These are phyloP conservation scores for Globisporangium recalcitrans DNA, from an alignment of 352 stramenopile species.

Conservation along the genomic window DNA sequence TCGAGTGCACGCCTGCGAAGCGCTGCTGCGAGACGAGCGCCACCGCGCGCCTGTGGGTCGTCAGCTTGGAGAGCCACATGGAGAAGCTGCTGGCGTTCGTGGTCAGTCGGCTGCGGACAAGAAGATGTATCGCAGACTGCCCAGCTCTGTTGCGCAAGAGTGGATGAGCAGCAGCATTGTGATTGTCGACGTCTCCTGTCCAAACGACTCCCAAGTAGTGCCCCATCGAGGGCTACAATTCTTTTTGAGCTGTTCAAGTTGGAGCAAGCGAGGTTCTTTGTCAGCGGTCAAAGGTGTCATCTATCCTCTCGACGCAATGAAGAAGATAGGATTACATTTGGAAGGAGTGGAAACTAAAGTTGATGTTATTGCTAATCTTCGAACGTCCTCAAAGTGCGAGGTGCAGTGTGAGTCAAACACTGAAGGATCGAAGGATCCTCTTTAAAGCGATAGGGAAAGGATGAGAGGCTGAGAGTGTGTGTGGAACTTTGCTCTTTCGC, in stretches of 20 bases:
- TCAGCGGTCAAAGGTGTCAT: background rate
- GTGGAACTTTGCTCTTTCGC: background rate
- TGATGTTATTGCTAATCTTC: too few species aligned
- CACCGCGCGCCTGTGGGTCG: slow-evolving; percentile 1
- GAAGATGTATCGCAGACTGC: slow-evolving; percentile 4
- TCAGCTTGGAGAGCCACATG: slow-evolving; percentile 16
- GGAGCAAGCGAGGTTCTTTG: background rate
- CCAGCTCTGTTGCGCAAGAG: background rate
- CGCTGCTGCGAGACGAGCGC: slow-evolving; percentile 12
- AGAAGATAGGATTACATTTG: background rate
- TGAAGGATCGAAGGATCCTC: too few species aligned
- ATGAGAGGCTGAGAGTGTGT: too few species aligned
- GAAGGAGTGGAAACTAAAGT: background rate
- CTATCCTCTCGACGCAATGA: background rate
- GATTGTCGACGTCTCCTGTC: background rate
- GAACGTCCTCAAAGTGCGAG: background rate
- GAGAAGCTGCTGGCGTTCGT: background rate
- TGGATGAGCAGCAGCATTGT: too few species aligned
- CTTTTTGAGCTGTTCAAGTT: background rate
- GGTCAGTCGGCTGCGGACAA: background rate
- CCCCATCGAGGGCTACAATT: background rate
- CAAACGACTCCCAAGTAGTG: background rate
- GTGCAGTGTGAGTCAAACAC: too few species aligned
- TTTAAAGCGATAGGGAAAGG: background rate
- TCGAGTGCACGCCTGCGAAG: slow-evolving; percentile 13